Evolutionary conservation across 148 eudicot genomes (phyloP).

Genomic region (Chenopodium berlandieri): DNA sequence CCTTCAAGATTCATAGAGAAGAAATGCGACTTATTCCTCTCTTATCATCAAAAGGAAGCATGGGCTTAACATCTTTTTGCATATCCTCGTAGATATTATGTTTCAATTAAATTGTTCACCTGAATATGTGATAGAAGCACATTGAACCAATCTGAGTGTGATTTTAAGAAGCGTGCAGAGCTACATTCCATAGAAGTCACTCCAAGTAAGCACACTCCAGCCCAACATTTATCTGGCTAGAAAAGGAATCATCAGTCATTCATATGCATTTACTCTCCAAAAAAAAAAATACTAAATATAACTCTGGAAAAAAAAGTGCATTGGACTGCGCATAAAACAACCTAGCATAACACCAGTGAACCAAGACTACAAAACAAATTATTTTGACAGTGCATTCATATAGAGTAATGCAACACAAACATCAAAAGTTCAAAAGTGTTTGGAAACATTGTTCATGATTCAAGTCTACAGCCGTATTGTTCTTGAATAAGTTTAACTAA

Average conservation of each 20-base stretch:
- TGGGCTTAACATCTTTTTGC: not conserved
- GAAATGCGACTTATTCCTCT: not conserved
- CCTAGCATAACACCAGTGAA: not conserved
- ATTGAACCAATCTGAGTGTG: slow-evolving; percentile 61
- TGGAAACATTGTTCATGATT: not conserved
- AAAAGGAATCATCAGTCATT: slow-evolving; percentile 29
- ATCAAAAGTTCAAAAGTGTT: not conserved
- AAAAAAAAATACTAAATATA: not conserved
- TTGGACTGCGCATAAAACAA: not conserved
- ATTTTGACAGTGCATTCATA: not conserved
- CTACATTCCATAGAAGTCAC: slow-evolving; percentile 69
- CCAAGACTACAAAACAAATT: not conserved
- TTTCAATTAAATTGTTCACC: slow-evolving; percentile 38
- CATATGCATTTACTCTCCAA: not conserved
- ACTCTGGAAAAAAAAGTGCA: not conserved
- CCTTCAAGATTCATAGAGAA: not conserved
- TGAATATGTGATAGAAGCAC: slow-evolving; percentile 61
- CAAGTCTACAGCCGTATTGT: not conserved
- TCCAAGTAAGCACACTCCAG: slow-evolving; percentile 89
- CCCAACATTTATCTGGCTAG: slow-evolving; percentile 98
- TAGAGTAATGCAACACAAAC: not conserved
- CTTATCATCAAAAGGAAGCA: not conserved
- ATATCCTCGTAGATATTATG: slow-evolving; percentile 1
- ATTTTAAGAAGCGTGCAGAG: slow-evolving; percentile 66
- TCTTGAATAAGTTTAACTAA: not conserved